Conservation (phyloP, 2,329 filamentous ascomycete genomes). For the Sarocladium strictum region DNA sequence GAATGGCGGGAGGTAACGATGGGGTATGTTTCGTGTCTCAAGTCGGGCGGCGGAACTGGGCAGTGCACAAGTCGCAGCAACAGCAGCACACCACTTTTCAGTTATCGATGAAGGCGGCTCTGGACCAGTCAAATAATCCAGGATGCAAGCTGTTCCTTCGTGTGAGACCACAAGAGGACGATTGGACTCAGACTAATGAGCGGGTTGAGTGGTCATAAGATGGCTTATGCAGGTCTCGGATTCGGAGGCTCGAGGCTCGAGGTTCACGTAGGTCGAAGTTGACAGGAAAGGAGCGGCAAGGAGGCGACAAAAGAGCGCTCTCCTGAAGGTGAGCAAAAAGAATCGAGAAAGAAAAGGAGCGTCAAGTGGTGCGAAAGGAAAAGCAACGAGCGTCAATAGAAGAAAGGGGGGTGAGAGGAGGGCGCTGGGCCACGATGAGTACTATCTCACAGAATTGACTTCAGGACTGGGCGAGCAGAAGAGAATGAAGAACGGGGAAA, state of each 20-base stretch:
- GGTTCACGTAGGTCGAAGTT: neutral
- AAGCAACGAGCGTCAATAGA: neutral
- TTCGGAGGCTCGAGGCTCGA: neutral
- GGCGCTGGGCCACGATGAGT: neutral
- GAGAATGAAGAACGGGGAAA: neutral
- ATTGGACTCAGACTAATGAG: conserved; percentile 1
- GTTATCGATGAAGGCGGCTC: neutral
- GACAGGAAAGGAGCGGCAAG: neutral
- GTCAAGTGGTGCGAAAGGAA: neutral
- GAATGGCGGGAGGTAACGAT: neutral
- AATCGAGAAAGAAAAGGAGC: neutral
- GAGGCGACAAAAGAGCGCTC: neutral
- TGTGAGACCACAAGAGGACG: neutral
- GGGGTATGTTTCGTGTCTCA: conserved; percentile 3
- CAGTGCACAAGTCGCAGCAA: neutral
- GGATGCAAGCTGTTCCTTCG: neutral
- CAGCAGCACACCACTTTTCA: neutral
- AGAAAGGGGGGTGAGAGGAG: neutral
- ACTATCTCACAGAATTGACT: neutral
- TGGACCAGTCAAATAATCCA: conserved; percentile 2
- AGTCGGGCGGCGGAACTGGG: neutral
- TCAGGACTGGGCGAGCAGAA: neutral
- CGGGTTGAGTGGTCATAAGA: neutral
- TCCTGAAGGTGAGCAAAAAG: neutral
- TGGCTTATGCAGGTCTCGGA: conserved; percentile 1